Conservation (phyloP, 2,329 filamentous ascomycete genomes). For the Colletotrichum destructivum region DNA sequence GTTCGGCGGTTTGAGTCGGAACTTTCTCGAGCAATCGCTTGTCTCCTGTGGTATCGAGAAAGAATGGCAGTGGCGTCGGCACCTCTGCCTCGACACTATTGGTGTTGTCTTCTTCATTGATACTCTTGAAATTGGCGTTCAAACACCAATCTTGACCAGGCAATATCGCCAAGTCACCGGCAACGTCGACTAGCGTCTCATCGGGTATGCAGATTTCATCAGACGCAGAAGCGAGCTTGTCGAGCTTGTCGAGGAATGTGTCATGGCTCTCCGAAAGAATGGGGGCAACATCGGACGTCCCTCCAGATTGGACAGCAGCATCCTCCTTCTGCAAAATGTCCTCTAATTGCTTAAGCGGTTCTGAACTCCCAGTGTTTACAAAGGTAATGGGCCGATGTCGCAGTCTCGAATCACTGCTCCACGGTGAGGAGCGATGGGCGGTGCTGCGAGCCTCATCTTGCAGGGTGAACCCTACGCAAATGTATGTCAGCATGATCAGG, state of each 20-base stretch:
- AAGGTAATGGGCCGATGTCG: slow-evolving; percentile 67
- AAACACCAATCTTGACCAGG: not conserved
- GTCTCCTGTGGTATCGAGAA: slow-evolving; percentile 56
- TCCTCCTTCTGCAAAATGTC: slow-evolving; percentile 42
- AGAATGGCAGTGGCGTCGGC: slow-evolving; percentile 48
- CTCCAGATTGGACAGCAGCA: not conserved
- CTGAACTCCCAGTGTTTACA: slow-evolving; percentile 66
- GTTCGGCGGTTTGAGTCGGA: not conserved
- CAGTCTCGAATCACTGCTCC: slow-evolving; percentile 58
- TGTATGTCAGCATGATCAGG: not conserved
- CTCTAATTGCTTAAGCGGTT: slow-evolving; percentile 63
- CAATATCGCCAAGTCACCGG: not conserved
- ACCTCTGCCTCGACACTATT: not conserved
- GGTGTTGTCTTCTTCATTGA: not conserved
- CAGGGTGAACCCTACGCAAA: slow-evolving; percentile 40
- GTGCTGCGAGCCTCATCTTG: slow-evolving; percentile 47
- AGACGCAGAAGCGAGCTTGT: not conserved
- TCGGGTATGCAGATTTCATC: not conserved
- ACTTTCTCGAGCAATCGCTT: slow-evolving; percentile 38
- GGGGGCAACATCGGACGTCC: not conserved
- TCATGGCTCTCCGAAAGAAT: not conserved
- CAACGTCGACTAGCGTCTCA: not conserved
- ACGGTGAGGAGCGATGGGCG: slow-evolving; percentile 55
- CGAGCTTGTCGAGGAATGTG: not conserved
- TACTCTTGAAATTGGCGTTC: not conserved